Evolutionary conservation across 345 rosid genomes (phyloP).

Genomic region (Eucalyptus erythrocorys): DNA sequence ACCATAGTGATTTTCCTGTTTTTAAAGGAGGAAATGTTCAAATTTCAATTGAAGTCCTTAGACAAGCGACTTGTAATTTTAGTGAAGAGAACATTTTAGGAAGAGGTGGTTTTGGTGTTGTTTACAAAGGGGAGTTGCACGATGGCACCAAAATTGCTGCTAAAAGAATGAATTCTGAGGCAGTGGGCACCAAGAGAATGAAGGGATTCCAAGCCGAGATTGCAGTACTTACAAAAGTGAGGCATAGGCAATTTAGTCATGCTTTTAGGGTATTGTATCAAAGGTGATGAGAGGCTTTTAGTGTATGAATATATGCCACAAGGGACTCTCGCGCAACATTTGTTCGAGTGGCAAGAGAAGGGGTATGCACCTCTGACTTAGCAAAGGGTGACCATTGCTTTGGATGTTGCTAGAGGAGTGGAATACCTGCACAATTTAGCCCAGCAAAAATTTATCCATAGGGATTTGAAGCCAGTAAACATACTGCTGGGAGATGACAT

Average conservation of each 20-base stretch:
- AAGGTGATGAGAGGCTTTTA: constrained; percentile 71
- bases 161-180: constrained; percentile 65
- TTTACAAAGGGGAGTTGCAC: constrained; percentile 68
- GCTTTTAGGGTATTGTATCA: constrained; percentile 65
- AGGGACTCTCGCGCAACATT: constrained; percentile 69
- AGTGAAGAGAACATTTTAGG: constrained; percentile 57
- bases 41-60: constrained; percentile 58
- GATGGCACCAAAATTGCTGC: constrained; percentile 83
- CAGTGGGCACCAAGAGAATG: constrained; percentile 54
- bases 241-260: constrained; percentile 91
- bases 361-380: constrained; percentile 48
- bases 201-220: constrained; percentile 87
- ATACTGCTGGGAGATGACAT: constrained; percentile 89
- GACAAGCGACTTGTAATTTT: constrained; percentile 61
- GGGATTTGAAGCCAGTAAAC: constrained; percentile 85
- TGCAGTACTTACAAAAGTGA: constrained; percentile 69
- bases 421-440: constrained; percentile 89
- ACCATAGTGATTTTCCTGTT: too few relatives aligned
- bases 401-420: constrained; percentile 86
- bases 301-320: constrained; percentile 92
- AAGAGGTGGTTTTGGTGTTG: constrained; percentile 85
- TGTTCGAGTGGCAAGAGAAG: constrained; percentile 43
- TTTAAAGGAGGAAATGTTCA: constrained; percentile 49
- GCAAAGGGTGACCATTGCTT: constrained; percentile 69
- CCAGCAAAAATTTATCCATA: constrained; percentile 81